phyloP scores from a whole-genome alignment of 306 rosid species.

The Glycine latifolia region DNA sequence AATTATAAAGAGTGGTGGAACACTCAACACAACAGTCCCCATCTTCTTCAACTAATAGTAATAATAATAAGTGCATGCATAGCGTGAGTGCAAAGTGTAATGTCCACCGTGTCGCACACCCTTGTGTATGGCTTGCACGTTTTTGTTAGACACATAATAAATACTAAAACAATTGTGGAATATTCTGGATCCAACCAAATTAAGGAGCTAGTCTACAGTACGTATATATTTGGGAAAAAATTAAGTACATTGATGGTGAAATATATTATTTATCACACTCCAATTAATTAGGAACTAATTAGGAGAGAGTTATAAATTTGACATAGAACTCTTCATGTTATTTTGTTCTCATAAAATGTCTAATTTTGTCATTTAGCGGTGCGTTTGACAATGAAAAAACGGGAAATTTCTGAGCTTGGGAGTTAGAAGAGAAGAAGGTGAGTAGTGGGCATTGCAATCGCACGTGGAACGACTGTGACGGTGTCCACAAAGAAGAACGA shows the following conservation, averaged over 20 bases:
- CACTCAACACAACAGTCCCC: background rate
- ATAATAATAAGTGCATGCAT: conserved; percentile 40
- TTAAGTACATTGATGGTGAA: too few relatives aligned
- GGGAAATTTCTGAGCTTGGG: too few relatives aligned
- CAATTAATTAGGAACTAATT: too few relatives aligned
- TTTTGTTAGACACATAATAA: conserved; percentile 22
- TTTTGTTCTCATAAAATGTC: background rate
- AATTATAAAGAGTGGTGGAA: too few relatives aligned
- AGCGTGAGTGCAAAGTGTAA: conserved; percentile 31
- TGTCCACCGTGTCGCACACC: background rate
- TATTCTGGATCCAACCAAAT: too few relatives aligned
- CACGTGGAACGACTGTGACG: conserved; percentile 48
- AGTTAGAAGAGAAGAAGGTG: too few relatives aligned
- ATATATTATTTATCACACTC: too few relatives aligned
- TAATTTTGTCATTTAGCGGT: background rate
- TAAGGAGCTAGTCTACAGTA: too few relatives aligned
- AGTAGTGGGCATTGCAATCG: background rate
- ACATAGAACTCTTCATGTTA: background rate
- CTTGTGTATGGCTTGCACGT: conserved; percentile 45
- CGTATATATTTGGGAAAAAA: too few relatives aligned
- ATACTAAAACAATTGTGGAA: too few relatives aligned
- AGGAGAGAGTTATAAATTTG: background rate
- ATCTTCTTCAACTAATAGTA: background rate
- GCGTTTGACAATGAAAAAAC: background rate
- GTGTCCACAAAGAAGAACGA: conserved; percentile 19